These are phyloP conservation scores for Saccharomycopsis capsularis DNA, from an alignment of 805 yeast genomes.

Conservation along the genomic window DNA sequence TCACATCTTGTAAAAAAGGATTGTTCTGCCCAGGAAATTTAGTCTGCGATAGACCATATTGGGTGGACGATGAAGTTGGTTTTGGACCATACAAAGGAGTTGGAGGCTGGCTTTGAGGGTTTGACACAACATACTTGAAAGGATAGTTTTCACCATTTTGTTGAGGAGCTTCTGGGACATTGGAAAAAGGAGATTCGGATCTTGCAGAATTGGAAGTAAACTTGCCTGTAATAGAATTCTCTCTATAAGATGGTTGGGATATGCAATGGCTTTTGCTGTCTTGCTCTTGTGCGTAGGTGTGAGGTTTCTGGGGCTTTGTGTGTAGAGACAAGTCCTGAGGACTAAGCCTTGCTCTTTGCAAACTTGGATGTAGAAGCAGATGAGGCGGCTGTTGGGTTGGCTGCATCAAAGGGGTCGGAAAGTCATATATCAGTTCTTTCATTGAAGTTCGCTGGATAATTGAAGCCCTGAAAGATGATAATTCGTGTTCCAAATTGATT, in stretches of 20 bases:
- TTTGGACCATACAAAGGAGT: not conserved
- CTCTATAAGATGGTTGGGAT: not conserved
- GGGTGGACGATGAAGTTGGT: not conserved
- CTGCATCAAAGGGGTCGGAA: too few species aligned
- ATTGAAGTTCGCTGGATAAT: constrained; percentile 3
- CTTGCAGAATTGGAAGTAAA: not conserved
- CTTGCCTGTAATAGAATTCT: not conserved
- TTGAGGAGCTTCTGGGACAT: not conserved
- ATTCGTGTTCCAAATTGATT: constrained; percentile 6
- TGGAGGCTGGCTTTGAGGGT: constrained; percentile 1
- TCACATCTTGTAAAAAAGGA: constrained; percentile 10
- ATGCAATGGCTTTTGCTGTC: not conserved
- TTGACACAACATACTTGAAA: not conserved
- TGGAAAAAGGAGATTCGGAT: constrained; percentile 1
- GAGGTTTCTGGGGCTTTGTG: not conserved
- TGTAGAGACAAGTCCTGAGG: not conserved
- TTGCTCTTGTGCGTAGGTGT: not conserved
- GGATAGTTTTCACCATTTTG: not conserved
- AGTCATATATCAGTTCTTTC: too few species aligned
- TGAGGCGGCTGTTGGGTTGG: not conserved
- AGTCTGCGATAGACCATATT: not conserved
- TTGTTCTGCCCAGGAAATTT: constrained; percentile 10
- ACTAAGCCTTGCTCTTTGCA: not conserved
- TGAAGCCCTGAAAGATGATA: constrained; percentile 6
- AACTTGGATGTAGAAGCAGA: not conserved